Percentiles rank a stretch among this genome's conserved stretches.
phyloP scores from a whole-genome alignment of 345 rosid genomes.

The Barbarea vulgaris region DNA sequence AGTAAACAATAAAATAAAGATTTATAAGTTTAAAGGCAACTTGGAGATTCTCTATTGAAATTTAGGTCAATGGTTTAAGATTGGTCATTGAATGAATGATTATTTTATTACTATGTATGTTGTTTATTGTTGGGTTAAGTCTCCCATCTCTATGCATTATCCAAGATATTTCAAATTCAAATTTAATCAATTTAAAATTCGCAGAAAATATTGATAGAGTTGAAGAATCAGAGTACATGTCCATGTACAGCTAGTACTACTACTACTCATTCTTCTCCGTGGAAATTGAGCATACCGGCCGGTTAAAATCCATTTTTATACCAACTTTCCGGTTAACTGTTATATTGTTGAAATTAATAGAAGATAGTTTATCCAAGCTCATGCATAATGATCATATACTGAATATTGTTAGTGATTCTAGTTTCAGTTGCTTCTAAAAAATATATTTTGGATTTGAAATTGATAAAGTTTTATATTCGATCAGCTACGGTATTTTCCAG shows the following conservation, averaged over 20 bases:
- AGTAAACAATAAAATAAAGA: constrained; percentile 28
- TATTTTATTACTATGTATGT: neutral
- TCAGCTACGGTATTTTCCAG: no score
- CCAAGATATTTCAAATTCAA: constrained; percentile 40
- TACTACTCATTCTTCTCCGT: constrained; percentile 4
- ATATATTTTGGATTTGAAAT: no score
- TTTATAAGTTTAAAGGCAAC: constrained; percentile 45
- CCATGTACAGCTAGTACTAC: constrained; percentile 19
- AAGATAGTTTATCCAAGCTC: no score
- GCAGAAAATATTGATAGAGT: constrained; percentile 9
- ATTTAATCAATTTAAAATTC: neutral
- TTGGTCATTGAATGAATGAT: constrained; percentile 40
- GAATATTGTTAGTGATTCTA: no score
- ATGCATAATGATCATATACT: no score
- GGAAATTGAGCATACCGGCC: constrained; percentile 18
- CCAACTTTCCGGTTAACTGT: constrained; percentile 20
- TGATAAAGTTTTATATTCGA: no score
- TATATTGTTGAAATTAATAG: neutral
- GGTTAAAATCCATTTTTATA: constrained; percentile 7
- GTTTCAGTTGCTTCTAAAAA: no score
- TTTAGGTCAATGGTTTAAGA: constrained; percentile 51
- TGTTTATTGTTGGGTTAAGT: constrained; percentile 10
- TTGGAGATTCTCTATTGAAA: constrained; percentile 49
- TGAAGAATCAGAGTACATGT: constrained; percentile 38
- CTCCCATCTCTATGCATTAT: constrained; percentile 39